These are phyloP conservation scores for Glycine tomentella DNA, from an alignment of 306 rosid genomes.

Conservation along the genomic window DNA sequence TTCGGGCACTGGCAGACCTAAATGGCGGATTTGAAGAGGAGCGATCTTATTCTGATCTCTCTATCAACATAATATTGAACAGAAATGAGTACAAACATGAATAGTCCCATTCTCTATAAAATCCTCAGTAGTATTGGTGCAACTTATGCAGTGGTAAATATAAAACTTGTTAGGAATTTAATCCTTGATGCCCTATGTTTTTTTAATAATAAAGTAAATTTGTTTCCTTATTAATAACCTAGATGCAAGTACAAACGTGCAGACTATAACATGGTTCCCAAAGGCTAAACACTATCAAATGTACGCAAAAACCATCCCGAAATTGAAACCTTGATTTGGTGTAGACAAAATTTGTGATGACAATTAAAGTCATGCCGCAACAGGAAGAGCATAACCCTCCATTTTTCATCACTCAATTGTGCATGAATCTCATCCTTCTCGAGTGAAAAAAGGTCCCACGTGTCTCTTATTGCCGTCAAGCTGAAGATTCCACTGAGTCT, in stretches of 20 bases:
- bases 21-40: background rate
- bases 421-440: constrained; percentile 10
- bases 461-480: background rate
- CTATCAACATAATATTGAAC: background rate
- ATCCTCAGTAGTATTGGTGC: background rate
- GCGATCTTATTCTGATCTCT: background rate
- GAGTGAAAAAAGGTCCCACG: background rate
- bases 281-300: background rate
- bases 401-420: background rate
- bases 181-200: background rate
- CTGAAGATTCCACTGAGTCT: constrained; percentile 3
- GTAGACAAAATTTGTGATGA: background rate
- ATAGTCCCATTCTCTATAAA: background rate
- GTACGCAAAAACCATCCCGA: background rate
- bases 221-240: background rate
- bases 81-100: background rate
- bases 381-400: background rate
- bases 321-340: constrained; percentile 18
- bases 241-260: background rate
- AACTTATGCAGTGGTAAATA: background rate
- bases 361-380: background rate
- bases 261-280: background rate
- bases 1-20: background rate
- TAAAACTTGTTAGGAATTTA: background rate
- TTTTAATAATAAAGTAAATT: background rate